Conservation (phyloP, 108 stramenopile species). For the Discostella stelligeroides region DNA sequence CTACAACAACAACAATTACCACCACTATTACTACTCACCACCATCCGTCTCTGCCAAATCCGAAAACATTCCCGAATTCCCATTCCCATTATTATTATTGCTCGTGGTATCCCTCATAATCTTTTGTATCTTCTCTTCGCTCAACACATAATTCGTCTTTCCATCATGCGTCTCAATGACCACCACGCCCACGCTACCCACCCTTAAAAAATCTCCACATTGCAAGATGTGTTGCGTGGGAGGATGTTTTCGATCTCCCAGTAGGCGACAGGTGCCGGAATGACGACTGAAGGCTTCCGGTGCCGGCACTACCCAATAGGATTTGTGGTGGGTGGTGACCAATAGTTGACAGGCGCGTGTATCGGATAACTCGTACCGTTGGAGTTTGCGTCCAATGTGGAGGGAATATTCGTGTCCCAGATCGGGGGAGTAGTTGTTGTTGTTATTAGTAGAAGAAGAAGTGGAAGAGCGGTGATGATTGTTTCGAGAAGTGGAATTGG, state of each 20-base stretch:
- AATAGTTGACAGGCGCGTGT: conserved; percentile 90
- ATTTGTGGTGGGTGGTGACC: conserved; percentile 84
- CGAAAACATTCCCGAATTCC: conserved; percentile 78
- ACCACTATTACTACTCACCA: conserved; percentile 51
- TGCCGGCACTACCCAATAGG: conserved; percentile 93
- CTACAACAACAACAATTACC: conserved; percentile 1
- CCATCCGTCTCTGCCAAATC: conserved; percentile 87
- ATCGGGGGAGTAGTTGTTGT: too few relatives aligned
- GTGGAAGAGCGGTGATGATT: conserved; percentile 11
- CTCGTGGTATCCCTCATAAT: conserved; percentile 92
- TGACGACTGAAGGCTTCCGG: conserved; percentile 96
- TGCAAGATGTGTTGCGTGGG: conserved; percentile 76
- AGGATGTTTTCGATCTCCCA: conserved; percentile 92
- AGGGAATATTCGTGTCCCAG: conserved; percentile 76
- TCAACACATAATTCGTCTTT: conserved; percentile 74
- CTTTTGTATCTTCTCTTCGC: conserved; percentile 88
- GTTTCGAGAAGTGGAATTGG: too few relatives aligned
- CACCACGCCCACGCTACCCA: conserved; percentile 95
- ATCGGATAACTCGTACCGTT: conserved; percentile 85
- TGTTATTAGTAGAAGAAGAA: too few relatives aligned
- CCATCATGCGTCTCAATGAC: conserved; percentile 95
- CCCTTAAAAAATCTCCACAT: conserved; percentile 92
- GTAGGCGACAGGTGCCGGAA: conserved; percentile 92
- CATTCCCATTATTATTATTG: too few relatives aligned
- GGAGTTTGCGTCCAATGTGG: conserved; percentile 81